These are phyloP conservation scores for Nothomitra cinnamomea DNA, from an alignment of 2,329 filamentous ascomycete genomes.

Conservation along the genomic window DNA sequence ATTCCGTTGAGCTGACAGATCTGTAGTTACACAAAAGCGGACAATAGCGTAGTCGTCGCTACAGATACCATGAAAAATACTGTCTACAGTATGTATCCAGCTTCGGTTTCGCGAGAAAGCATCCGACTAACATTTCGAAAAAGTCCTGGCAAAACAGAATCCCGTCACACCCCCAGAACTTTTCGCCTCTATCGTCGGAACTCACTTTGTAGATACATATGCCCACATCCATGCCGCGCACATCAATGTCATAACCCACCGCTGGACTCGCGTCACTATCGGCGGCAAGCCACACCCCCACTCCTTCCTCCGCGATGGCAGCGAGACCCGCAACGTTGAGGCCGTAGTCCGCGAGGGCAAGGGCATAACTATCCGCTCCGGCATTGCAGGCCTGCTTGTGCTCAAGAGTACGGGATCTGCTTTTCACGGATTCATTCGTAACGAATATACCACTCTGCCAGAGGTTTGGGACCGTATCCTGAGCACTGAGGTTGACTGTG, in stretches of 20 bases:
- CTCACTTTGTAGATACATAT: slow-evolving; percentile 81
- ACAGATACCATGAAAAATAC: slow-evolving; percentile 99
- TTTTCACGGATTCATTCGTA: slow-evolving; percentile 84
- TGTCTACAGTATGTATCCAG: slow-evolving; percentile 23
- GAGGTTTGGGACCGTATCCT: slow-evolving; percentile 94
- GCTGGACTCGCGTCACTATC: slow-evolving; percentile 78
- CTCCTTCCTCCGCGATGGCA: slow-evolving; percentile 80
- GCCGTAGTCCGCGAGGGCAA: slow-evolving; percentile 43
- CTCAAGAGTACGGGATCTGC: slow-evolving; percentile 93
- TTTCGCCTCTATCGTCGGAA: slow-evolving; percentile 67
- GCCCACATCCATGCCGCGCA: slow-evolving; percentile 73
- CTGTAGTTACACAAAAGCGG: slow-evolving; percentile 69
- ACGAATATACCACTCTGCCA: slow-evolving; percentile 79
- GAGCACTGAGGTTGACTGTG: slow-evolving; percentile 77
- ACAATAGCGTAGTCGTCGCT: slow-evolving; percentile 89
- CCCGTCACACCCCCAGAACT: slow-evolving; percentile 86
- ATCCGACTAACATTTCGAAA: slow-evolving; percentile 35
- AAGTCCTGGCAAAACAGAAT: slow-evolving; percentile 77
- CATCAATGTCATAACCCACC: slow-evolving; percentile 65
- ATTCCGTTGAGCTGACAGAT: slow-evolving; percentile 11
- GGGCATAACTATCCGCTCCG: slow-evolving; percentile 60
- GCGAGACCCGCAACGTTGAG: slow-evolving; percentile 73
- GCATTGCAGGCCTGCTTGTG: slow-evolving; percentile 67
- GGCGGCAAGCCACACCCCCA: slow-evolving; percentile 87
- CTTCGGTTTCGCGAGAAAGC: background rate